Evolutionary conservation across 2,329 filamentous ascomycete species (phyloP).

Genomic region (Paecilomyces formosus): DNA sequence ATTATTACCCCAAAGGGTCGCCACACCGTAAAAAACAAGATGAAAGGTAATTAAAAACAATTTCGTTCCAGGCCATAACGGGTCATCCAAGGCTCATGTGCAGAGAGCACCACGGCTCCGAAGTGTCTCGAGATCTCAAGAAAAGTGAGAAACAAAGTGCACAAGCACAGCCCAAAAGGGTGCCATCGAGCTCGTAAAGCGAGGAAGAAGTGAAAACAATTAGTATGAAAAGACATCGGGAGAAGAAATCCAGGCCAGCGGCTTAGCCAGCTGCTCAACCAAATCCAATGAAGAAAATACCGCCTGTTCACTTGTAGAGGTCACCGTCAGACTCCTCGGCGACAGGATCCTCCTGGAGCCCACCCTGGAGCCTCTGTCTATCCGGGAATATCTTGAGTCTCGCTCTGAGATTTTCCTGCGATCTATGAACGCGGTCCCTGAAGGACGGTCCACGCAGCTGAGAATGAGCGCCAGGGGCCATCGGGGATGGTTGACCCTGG

Average conservation of each 20-base stretch:
- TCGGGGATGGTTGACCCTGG: neutral
- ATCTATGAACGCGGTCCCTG: neutral
- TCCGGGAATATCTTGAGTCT: neutral
- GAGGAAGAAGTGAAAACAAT: neutral
- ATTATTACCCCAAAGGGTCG: neutral
- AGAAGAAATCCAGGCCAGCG: neutral
- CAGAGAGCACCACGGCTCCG: neutral
- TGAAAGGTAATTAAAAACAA: neutral
- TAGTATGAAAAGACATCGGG: neutral
- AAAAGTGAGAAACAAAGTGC: neutral
- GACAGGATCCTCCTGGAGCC: neutral
- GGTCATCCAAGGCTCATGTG: neutral
- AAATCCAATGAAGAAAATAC: neutral
- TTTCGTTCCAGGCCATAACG: neutral
- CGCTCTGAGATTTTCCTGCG: neutral
- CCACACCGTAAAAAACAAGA: neutral
- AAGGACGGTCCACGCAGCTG: neutral
- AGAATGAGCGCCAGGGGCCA: neutral
- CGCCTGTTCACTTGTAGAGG: neutral
- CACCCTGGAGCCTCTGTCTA: neutral
- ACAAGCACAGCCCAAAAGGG: neutral
- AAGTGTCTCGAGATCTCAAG: neutral
- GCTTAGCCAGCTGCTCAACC: neutral
- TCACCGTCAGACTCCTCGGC: neutral
- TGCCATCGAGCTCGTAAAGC: neutral